Evolutionary conservation across 176 grass and related monocot genomes (phyloP).

Genomic region (Musa acuminata): DNA sequence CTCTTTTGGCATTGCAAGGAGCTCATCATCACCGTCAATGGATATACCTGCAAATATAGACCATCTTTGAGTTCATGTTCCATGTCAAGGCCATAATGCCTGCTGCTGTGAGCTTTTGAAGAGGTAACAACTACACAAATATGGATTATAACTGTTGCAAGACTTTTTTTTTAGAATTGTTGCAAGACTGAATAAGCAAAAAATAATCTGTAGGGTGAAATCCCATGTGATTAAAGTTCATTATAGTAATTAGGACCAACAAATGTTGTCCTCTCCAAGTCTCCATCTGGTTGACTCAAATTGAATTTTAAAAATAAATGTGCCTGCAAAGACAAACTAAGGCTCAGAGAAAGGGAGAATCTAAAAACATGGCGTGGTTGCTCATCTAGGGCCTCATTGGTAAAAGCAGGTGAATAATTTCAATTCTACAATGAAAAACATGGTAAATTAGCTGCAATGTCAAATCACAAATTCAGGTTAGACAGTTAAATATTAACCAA

Average conservation of each 20-base stretch:
- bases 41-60: constrained; percentile 53
- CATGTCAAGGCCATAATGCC: neutral
- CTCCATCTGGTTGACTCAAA: neutral
- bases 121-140: neutral
- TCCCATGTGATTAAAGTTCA: neutral
- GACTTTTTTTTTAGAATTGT: neutral
- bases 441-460: neutral
- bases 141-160: neutral
- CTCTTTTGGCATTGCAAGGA: constrained; percentile 71
- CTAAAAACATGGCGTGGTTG: neutral
- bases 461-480: neutral
- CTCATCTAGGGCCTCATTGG: neutral
- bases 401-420: neutral
- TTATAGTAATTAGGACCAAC: neutral
- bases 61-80: neutral
- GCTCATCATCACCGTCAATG: constrained; percentile 86
- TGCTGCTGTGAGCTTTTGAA: neutral
- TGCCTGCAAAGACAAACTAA: neutral
- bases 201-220: neutral
- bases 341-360: neutral
- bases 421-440: neutral
- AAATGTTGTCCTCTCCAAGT: neutral
- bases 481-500: neutral
- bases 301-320: no score
- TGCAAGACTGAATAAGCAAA: neutral